Evolutionary conservation across 177 flowering plant genomes (phyloP).

Genomic region (Vitis hybrid): DNA sequence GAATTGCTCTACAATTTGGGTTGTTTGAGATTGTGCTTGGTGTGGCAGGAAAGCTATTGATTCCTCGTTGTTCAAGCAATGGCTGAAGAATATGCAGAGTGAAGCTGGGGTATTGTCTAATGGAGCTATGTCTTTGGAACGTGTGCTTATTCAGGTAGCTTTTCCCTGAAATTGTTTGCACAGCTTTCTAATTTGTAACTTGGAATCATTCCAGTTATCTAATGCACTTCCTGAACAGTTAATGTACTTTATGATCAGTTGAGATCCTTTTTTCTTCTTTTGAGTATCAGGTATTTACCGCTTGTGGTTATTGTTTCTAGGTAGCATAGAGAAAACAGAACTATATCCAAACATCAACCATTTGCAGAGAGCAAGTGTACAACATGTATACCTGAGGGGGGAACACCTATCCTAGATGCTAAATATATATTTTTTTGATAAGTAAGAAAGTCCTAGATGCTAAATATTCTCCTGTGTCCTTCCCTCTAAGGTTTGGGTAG

Average conservation of each 20-base stretch:
- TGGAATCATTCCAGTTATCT: not conserved
- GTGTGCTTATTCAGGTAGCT: constrained; percentile 76
- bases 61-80: constrained; percentile 74
- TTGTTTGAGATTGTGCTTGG: not conserved
- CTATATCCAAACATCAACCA: no score
- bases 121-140: constrained; percentile 48
- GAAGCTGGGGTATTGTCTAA: constrained; percentile 60
- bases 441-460: no score
- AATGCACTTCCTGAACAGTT: no score
- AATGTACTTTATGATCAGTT: no score
- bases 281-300: not conserved
- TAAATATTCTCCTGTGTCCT: no score
- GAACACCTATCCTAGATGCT: no score
- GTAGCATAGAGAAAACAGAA: no score
- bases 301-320: no score
- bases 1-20: not conserved
- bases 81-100: constrained; percentile 72
- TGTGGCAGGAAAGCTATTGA: constrained; percentile 68
- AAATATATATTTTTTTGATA: no score
- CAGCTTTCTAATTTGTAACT: not conserved
- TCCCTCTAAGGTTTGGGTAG: no score
- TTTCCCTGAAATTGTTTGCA: not conserved
- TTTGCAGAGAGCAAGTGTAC: no score
- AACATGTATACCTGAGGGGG: no score
- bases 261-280: not conserved